A percentile compares a stretch with the other conserved stretches of the same genome.
These are phyloP conservation scores for Aphanoascus verrucosus DNA, from an alignment of 2,329 filamentous ascomycete species.

Conservation along the genomic window DNA sequence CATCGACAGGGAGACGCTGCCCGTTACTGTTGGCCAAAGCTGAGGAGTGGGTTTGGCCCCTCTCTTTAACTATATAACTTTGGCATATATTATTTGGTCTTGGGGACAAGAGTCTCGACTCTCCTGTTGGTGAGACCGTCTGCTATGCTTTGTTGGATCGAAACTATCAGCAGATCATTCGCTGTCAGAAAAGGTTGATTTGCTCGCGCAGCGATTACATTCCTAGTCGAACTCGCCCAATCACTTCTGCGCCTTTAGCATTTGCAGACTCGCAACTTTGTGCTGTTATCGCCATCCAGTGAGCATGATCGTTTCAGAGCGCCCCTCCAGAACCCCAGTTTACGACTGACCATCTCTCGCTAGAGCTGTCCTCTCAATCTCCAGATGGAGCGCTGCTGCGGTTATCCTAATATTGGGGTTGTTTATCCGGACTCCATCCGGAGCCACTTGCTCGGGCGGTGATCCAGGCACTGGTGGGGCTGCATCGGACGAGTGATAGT, in stretches of 20 bases:
- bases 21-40: conserved; percentile 1
- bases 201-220: neutral
- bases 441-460: neutral
- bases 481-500: neutral
- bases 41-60: neutral
- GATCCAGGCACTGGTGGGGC: neutral
- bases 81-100: too few relatives aligned
- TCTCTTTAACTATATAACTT: neutral
- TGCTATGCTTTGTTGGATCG: neutral
- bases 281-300: neutral
- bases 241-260: neutral
- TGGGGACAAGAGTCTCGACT: neutral
- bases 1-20: neutral
- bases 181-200: neutral
- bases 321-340: neutral
- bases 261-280: neutral
- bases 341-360: too few relatives aligned
- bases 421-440: neutral
- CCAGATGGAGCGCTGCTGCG: neutral
- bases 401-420: neutral
- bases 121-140: neutral
- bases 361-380: neutral
- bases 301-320: neutral
- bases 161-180: conserved; percentile 10
- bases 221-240: neutral